Conservation (phyloP, 1,284 basidiomycete species). For the Microbotryum silenes-acaulis region DNA sequence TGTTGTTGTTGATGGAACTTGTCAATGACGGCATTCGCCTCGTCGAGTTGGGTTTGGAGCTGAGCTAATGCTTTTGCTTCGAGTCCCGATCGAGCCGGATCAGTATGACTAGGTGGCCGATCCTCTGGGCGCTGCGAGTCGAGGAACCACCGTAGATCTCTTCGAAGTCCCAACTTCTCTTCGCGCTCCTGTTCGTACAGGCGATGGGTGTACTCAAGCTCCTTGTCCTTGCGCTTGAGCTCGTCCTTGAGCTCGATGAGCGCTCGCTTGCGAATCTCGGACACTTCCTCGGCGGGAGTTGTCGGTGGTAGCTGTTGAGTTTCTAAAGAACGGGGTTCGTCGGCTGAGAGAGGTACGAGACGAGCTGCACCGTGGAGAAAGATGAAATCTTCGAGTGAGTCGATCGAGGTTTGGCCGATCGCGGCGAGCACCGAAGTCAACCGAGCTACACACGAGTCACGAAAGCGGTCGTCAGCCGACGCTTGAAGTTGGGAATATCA, state of each 20-base stretch:
- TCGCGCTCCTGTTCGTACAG: no score
- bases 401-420: constrained; percentile 23
- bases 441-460: constrained; percentile 9
- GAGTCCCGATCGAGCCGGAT: no score
- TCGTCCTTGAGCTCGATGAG: constrained; percentile 1
- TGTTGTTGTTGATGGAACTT: no score
- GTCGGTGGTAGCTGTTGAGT: neutral
- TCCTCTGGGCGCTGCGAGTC: neutral
- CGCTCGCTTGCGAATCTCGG: neutral
- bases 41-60: neutral
- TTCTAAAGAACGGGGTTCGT: neutral
- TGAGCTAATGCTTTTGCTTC: neutral
- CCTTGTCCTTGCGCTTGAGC: neutral
- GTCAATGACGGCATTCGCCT: neutral
- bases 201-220: neutral
- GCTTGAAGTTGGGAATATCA: neutral
- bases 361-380: constrained; percentile 15
- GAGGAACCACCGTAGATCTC: neutral
- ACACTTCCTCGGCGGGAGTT: neutral
- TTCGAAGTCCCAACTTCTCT: neutral
- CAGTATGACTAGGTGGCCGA: neutral
- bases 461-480: neutral
- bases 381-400: constrained; percentile 27
- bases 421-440: constrained; percentile 14
- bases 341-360: constrained; percentile 10